A percentile compares a stretch with the other conserved stretches of the same genome.
Evolutionary conservation across 768 basidiomycete species (phyloP).

Genomic region (Lepiota venenata): DNA sequence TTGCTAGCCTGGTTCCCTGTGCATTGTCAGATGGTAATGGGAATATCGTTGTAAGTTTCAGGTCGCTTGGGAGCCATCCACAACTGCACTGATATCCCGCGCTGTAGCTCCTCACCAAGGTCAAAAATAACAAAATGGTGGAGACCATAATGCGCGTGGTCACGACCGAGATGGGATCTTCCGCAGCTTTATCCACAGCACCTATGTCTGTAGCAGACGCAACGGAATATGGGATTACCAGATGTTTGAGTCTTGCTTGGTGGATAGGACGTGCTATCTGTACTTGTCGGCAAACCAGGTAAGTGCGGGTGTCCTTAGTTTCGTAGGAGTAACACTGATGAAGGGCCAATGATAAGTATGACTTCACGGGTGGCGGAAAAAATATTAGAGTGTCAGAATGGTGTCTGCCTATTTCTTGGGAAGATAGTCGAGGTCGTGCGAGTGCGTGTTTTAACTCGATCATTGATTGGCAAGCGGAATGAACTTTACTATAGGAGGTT

Average conservation of each 20-base stretch:
- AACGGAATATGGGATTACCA: slow-evolving; percentile 39
- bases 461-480: background rate
- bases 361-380: slow-evolving; percentile 22
- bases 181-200: slow-evolving; percentile 39
- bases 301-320: slow-evolving; percentile 3
- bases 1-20: slow-evolving; percentile 23
- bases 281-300: slow-evolving; percentile 43
- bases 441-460: slow-evolving; percentile 15
- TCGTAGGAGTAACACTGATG: background rate
- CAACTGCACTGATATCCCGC: background rate
- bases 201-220: slow-evolving; percentile 35
- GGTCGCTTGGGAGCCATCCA: background rate
- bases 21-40: slow-evolving; percentile 28
- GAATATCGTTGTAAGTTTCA: slow-evolving; percentile 24
- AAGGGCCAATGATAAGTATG: slow-evolving; percentile 17
- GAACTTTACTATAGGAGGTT: slow-evolving; percentile 24
- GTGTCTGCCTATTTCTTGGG: slow-evolving; percentile 45
- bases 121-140: slow-evolving; percentile 38
- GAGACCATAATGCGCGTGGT: slow-evolving; percentile 44
- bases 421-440: slow-evolving; percentile 53
- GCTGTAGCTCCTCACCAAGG: slow-evolving; percentile 37
- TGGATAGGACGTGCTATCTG: slow-evolving; percentile 57
- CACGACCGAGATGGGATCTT: slow-evolving; percentile 51
- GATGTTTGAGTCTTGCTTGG: slow-evolving; percentile 61
- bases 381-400: slow-evolving; percentile 28